phyloP scores from a whole-genome alignment of 352 stramenopile genomes.

The Pythium periplocum region DNA sequence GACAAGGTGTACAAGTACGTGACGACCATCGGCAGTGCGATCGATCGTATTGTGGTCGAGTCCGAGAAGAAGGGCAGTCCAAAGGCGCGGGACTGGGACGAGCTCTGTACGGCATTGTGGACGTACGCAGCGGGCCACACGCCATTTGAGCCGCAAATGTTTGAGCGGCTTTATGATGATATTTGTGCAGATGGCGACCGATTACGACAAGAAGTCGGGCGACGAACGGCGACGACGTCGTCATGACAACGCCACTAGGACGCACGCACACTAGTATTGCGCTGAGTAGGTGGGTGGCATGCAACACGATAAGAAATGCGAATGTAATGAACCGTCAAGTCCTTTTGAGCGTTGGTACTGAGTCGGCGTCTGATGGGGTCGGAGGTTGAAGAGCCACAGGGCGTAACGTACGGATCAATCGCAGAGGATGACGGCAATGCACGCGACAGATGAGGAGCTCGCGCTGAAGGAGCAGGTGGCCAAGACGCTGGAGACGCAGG shows the following conservation, averaged over 20 bases:
- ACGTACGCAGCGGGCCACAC: conserved; percentile 72
- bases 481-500: conserved; percentile 44
- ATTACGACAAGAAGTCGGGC: conserved; percentile 7
- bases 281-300: too few species aligned
- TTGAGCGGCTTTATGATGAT: conserved; percentile 85
- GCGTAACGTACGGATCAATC: too few species aligned
- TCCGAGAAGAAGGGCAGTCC: conserved; percentile 22
- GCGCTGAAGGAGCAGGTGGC: conserved; percentile 63
- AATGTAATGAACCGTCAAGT: too few species aligned
- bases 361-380: too few species aligned
- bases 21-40: conserved; percentile 69
- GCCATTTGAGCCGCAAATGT: conserved; percentile 62
- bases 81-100: conserved; percentile 43
- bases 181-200: conserved; percentile 65
- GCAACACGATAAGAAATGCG: too few species aligned
- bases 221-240: conserved; percentile 1
- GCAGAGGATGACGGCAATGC: conserved; percentile 4
- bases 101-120: conserved; percentile 77
- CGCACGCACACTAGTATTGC: not conserved
- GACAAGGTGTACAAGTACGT: conserved; percentile 88
- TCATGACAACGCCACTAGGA: conserved; percentile 14
- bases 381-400: too few species aligned
- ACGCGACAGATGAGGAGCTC: conserved; percentile 43
- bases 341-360: too few species aligned
- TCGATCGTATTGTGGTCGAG: conserved; percentile 70